phyloP scores from a whole-genome alignment of 345 rosid species.

The Cochlearia excelsa region DNA sequence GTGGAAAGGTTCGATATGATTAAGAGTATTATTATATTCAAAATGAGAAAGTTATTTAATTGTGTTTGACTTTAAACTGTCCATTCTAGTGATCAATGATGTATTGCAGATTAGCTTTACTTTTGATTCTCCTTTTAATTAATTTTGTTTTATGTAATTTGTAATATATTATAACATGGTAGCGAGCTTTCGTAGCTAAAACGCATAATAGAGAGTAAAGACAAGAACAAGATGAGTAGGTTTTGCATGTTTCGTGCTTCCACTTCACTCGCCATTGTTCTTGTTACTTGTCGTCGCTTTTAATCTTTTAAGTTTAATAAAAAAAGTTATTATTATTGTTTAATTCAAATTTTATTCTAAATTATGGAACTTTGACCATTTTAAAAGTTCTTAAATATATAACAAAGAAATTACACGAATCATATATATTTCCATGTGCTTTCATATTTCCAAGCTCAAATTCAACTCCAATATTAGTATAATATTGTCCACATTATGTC shows the following conservation, averaged over 20 bases:
- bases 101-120: not conserved
- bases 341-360: not conserved
- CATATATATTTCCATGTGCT: too few species aligned
- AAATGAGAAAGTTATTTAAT: slow-evolving; percentile 19
- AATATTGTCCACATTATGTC: too few species aligned
- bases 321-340: not conserved
- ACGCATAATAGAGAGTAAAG: slow-evolving; percentile 18
- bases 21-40: slow-evolving; percentile 1
- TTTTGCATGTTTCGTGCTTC: slow-evolving; percentile 35
- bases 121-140: not conserved
- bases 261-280: slow-evolving; percentile 32
- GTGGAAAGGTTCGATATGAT: slow-evolving; percentile 36
- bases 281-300: slow-evolving; percentile 28
- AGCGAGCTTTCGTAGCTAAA: slow-evolving; percentile 27
- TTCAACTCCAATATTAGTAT: too few species aligned
- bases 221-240: slow-evolving; percentile 41
- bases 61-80: slow-evolving; percentile 28
- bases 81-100: slow-evolving; percentile 5
- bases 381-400: too few species aligned
- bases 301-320: not conserved
- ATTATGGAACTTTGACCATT: too few species aligned
- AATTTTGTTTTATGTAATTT: slow-evolving; percentile 7
- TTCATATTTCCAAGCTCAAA: too few species aligned
- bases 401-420: too few species aligned
- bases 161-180: not conserved